Evolutionary conservation across 495 filamentous ascomycete species (phyloP).

Genomic region (Elasticomyces elasticus): DNA sequence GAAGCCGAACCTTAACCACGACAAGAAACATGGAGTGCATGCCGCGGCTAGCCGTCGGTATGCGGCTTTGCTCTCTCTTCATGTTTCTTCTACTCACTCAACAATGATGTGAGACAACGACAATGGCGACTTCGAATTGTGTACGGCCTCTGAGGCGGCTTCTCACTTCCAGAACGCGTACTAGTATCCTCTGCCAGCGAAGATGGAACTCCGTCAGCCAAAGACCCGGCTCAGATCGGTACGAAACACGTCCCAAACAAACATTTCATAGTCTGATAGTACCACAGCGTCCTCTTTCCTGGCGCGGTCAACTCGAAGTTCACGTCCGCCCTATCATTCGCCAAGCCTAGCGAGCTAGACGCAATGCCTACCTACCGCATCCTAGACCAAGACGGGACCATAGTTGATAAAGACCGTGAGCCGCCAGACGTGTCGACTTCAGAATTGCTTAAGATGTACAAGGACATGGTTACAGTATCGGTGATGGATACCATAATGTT

Average conservation of each 20-base stretch:
- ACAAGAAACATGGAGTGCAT: no score
- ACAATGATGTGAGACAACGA: no score
- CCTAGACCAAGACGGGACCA: conserved; percentile 69
- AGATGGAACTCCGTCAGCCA: conserved; percentile 57
- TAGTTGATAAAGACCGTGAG: conserved; percentile 58
- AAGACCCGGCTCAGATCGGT: conserved; percentile 58
- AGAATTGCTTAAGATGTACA: conserved; percentile 55
- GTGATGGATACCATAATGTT: conserved; percentile 95
- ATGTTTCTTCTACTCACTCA: no score
- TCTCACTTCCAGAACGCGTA: no score
- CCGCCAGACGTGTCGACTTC: conserved; percentile 56
- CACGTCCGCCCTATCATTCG: conserved; percentile 65
- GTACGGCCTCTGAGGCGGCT: no score
- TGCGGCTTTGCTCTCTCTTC: no score
- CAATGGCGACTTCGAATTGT: no score
- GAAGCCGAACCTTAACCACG: no score
- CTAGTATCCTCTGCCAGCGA: conserved; percentile 2
- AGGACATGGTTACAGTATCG: conserved; percentile 63
- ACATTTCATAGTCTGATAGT: neutral
- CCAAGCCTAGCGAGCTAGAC: conserved; percentile 51
- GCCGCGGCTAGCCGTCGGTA: no score
- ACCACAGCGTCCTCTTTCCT: conserved; percentile 68
- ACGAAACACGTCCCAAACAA: conserved; percentile 10
- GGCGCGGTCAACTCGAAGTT: conserved; percentile 94
- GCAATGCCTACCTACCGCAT: conserved; percentile 80